phyloP scores from a whole-genome alignment of 805 yeast species.

The Sugiyamaella qingdaonensis region DNA sequence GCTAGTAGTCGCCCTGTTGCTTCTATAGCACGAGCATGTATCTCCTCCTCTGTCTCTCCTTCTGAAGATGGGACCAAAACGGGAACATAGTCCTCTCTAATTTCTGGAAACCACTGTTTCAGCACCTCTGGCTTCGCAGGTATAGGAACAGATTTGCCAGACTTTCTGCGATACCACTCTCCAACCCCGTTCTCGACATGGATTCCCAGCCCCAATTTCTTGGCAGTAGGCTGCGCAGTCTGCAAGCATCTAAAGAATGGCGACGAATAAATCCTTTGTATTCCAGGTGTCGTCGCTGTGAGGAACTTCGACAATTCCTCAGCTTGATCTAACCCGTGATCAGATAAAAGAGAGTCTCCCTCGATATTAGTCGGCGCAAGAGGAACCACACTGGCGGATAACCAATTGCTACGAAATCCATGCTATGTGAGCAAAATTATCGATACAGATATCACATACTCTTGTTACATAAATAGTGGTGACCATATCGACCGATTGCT shows the following conservation, averaged over 20 bases:
- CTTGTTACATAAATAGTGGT: neutral
- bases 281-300: slow-evolving; percentile 48
- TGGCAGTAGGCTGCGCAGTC: slow-evolving; percentile 69
- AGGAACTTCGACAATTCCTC: slow-evolving; percentile 66
- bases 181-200: slow-evolving; percentile 79
- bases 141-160: slow-evolving; percentile 49
- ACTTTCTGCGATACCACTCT: slow-evolving; percentile 80
- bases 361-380: slow-evolving; percentile 86
- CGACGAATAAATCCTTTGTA: slow-evolving; percentile 68
- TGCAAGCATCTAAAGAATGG: slow-evolving; percentile 91
- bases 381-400: slow-evolving; percentile 48
- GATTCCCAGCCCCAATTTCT: slow-evolving; percentile 53
- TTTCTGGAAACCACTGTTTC: slow-evolving; percentile 48
- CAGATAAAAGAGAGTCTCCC: slow-evolving; percentile 83
- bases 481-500: neutral
- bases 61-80: slow-evolving; percentile 53
- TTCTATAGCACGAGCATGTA: slow-evolving; percentile 53
- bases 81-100: slow-evolving; percentile 47
- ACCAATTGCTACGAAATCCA: slow-evolving; percentile 89
- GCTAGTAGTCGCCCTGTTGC: slow-evolving; percentile 59
- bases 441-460: neutral
- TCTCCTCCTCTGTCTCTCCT: slow-evolving; percentile 76
- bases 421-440: slow-evolving; percentile 38
- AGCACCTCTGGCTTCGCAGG: slow-evolving; percentile 58
- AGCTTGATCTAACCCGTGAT: slow-evolving; percentile 86